Evolutionary conservation across 2,329 filamentous ascomycete species (phyloP).

Genomic region (Celoporthe dispersa): DNA sequence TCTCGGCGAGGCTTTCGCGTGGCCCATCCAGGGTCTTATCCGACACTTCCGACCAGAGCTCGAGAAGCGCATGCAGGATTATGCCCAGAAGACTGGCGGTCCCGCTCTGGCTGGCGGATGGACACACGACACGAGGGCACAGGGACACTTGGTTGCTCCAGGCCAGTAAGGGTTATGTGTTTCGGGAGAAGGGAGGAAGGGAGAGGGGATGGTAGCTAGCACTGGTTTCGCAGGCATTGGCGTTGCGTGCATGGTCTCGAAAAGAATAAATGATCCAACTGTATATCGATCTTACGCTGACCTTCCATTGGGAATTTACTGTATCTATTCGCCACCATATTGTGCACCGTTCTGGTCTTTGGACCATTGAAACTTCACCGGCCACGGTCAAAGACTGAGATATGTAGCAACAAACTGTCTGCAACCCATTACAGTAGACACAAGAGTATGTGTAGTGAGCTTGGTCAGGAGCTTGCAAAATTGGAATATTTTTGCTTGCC

Average conservation of each 20-base stretch:
- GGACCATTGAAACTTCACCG: not conserved
- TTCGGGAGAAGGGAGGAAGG: not conserved
- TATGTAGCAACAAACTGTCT: not conserved
- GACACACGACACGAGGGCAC: constrained; percentile 72
- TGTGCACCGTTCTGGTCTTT: not conserved
- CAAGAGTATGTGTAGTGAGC: not conserved
- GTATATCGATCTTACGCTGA: constrained; percentile 17
- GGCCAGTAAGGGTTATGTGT: constrained; percentile 71
- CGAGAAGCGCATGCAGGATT: constrained; percentile 86
- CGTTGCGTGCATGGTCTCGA: constrained; percentile 15
- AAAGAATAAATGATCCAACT: constrained; percentile 17
- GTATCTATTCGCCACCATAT: not conserved
- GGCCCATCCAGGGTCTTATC: constrained; percentile 97
- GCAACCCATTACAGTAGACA: not conserved
- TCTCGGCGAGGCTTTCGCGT: constrained; percentile 95
- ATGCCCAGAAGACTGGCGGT: constrained; percentile 73
- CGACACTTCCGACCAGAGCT: constrained; percentile 97
- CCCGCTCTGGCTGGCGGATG: constrained; percentile 84
- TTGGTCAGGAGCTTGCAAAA: not conserved
- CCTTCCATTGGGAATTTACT: constrained; percentile 18
- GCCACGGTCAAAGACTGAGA: not conserved
- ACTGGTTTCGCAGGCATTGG: constrained; percentile 20
- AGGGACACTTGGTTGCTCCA: constrained; percentile 85
- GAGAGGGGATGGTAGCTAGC: not conserved
- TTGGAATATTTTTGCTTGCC: not conserved